A percentile compares a stretch with the other conserved stretches of the same genome.
These are phyloP conservation scores for Blumeria hordei DNA, from an alignment of 2,329 filamentous ascomycete genomes.

Conservation along the genomic window DNA sequence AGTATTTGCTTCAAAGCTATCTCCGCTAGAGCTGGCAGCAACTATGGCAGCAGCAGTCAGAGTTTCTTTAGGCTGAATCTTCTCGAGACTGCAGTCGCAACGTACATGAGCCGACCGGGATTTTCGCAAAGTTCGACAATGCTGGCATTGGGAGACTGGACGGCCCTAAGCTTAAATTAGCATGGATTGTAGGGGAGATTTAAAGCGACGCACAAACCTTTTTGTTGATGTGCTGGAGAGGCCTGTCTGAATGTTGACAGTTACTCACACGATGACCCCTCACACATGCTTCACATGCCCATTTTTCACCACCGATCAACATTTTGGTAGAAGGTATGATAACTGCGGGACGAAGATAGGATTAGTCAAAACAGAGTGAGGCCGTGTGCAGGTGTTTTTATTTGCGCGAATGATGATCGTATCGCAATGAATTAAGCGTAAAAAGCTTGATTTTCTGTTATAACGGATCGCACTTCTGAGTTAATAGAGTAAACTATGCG, in stretches of 20 bases:
- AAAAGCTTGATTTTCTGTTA: neutral
- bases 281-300: constrained; percentile 77
- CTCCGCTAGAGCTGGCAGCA: too few species aligned
- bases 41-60: neutral
- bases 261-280: constrained; percentile 97
- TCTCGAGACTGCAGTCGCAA: constrained; percentile 86
- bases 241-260: constrained; percentile 83
- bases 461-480: neutral
- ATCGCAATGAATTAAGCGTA: neutral
- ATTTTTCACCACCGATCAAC: constrained; percentile 91
- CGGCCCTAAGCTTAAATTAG: constrained; percentile 29
- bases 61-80: constrained; percentile 36
- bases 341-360: neutral
- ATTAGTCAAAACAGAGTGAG: neutral
- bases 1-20: constrained; percentile 21
- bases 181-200: neutral
- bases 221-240: constrained; percentile 84
- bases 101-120: constrained; percentile 83
- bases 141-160: constrained; percentile 89
- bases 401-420: neutral
- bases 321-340: constrained; percentile 21
- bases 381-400: neutral
- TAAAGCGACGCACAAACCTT: constrained; percentile 23
- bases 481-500: neutral
- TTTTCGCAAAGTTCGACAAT: constrained; percentile 91